Conservation (phyloP, 2,329 filamentous ascomycete species). For the Alternaria sp. region DNA sequence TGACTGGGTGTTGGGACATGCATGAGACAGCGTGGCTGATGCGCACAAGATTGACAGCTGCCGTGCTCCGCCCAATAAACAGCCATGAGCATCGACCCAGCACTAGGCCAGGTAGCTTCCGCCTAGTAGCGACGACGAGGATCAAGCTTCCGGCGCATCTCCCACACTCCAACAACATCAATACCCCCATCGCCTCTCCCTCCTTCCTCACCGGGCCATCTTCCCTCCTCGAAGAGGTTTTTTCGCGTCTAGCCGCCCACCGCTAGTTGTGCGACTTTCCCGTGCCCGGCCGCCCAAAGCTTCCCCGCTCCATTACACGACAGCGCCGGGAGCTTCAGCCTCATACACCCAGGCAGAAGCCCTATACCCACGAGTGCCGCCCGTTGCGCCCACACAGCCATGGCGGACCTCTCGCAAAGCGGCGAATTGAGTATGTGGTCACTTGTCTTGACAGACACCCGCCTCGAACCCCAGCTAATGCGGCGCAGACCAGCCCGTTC, state of each 20-base stretch:
- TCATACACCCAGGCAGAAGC: conserved; percentile 35
- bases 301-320: conserved; percentile 41
- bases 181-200: conserved; percentile 13
- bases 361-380: conserved; percentile 29
- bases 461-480: conserved; percentile 26
- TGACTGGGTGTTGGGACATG: conserved; percentile 20
- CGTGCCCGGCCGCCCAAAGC: conserved; percentile 28
- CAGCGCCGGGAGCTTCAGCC: conserved; percentile 43
- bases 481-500: conserved; percentile 59
- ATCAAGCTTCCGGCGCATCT: conserved; percentile 27
- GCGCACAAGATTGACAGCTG: conserved; percentile 32
- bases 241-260: conserved; percentile 12
- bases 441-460: background rate
- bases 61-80: conserved; percentile 26
- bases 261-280: conserved; percentile 37
- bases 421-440: conserved; percentile 46
- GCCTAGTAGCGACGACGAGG: conserved; percentile 26
- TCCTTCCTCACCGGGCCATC: conserved; percentile 14
- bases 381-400: conserved; percentile 35
- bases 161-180: conserved; percentile 16
- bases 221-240: conserved; percentile 6
- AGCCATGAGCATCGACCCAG: conserved; percentile 20
- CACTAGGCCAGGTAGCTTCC: conserved; percentile 20
- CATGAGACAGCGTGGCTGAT: conserved; percentile 23
- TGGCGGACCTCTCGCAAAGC: conserved; percentile 47